phyloP scores from a whole-genome alignment of 768 basidiomycete species.

The Steccherinum ochraceum region DNA sequence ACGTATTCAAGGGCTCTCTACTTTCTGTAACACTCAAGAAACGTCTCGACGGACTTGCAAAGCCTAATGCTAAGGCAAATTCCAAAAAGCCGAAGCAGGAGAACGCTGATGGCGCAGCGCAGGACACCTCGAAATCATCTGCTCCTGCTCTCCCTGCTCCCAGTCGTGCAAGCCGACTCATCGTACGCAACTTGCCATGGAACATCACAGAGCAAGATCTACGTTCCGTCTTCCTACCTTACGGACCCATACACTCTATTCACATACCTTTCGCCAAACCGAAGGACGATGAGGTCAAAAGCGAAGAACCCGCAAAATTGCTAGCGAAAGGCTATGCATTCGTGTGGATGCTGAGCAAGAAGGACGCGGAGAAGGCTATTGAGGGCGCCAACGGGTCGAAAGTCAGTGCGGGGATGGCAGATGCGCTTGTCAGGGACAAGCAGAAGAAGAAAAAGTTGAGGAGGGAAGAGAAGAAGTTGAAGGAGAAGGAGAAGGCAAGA shows the following conservation, averaged over 20 bases:
- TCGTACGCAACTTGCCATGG: slow-evolving; percentile 87
- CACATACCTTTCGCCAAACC: slow-evolving; percentile 54
- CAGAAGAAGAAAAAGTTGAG: slow-evolving; percentile 63
- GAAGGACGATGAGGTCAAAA: slow-evolving; percentile 21
- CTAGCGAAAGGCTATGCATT: slow-evolving; percentile 85
- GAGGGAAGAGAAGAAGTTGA: slow-evolving; percentile 46
- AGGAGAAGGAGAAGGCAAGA: slow-evolving; percentile 29
- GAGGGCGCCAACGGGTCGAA: slow-evolving; percentile 73
- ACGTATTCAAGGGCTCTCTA: slow-evolving; percentile 84
- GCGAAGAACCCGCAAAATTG: slow-evolving; percentile 17
- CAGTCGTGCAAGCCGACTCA: slow-evolving; percentile 73
- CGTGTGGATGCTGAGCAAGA: slow-evolving; percentile 85
- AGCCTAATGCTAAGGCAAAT: slow-evolving; percentile 27
- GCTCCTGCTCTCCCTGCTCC: slow-evolving; percentile 32
- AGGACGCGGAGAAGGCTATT: slow-evolving; percentile 80
- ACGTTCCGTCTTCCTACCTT: slow-evolving; percentile 77
- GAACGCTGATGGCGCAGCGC: slow-evolving; percentile 11
- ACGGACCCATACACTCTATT: slow-evolving; percentile 83
- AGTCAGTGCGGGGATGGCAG: slow-evolving; percentile 57
- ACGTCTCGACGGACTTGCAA: slow-evolving; percentile 62
- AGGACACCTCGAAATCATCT: slow-evolving; percentile 16
- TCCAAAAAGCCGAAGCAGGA: slow-evolving; percentile 15
- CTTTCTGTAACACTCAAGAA: slow-evolving; percentile 89
- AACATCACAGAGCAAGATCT: slow-evolving; percentile 81
- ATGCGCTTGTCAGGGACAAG: slow-evolving; percentile 49